These are phyloP conservation scores for Lentinus brumalis DNA, from an alignment of 768 basidiomycete genomes.

Conservation along the genomic window DNA sequence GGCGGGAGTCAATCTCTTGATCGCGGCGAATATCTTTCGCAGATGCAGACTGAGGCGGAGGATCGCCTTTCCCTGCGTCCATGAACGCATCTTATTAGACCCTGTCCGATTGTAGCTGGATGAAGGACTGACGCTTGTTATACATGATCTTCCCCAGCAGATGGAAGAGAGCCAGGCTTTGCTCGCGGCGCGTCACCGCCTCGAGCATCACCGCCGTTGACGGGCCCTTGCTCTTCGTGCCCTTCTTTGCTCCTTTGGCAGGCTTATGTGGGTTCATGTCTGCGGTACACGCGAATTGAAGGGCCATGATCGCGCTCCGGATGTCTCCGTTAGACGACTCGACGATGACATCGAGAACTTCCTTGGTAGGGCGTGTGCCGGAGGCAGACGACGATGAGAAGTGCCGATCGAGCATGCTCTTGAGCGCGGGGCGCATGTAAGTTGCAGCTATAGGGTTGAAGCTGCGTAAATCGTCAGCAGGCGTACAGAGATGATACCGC, in stretches of 20 bases:
- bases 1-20: constrained; percentile 52
- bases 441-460: constrained; percentile 94
- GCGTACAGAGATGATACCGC: not conserved
- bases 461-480: not conserved
- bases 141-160: constrained; percentile 91
- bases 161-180: constrained; percentile 88
- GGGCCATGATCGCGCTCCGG: constrained; percentile 87
- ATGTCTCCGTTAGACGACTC: constrained; percentile 89
- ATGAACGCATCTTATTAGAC: not conserved
- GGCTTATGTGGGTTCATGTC: constrained; percentile 25
- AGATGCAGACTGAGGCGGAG: constrained; percentile 53
- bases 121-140: constrained; percentile 75
- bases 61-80: constrained; percentile 72
- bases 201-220: constrained; percentile 53
- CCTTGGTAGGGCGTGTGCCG: constrained; percentile 53
- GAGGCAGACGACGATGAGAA: constrained; percentile 36
- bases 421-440: constrained; percentile 77
- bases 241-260: constrained; percentile 31
- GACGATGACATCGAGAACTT: constrained; percentile 74
- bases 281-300: constrained; percentile 79
- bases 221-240: constrained; percentile 27
- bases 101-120: too few species aligned
- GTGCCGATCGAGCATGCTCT: constrained; percentile 53
- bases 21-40: constrained; percentile 67
- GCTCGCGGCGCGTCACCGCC: constrained; percentile 79